Conservation (phyloP, 257 asterid genomes). For the Solanum ahanhuiri region DNA sequence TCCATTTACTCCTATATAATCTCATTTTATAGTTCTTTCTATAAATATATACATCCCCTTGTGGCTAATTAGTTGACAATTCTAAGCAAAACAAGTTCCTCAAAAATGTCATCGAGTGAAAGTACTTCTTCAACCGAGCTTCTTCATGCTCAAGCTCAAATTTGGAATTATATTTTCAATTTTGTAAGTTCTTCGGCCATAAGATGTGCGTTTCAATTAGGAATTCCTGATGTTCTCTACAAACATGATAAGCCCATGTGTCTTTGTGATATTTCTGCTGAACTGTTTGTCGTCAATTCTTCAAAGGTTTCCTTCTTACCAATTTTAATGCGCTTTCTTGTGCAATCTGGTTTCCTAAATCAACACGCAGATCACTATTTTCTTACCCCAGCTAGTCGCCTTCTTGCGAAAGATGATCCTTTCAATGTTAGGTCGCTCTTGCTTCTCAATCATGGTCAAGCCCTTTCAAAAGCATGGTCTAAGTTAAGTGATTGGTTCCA, state of each 20-base stretch:
- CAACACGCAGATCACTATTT: constrained; percentile 1
- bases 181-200: not conserved
- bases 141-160: constrained; percentile 12
- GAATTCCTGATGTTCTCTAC: constrained; percentile 6
- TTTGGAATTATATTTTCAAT: constrained; percentile 11
- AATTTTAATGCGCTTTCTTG: constrained; percentile 2
- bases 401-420: not conserved
- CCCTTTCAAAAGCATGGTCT: not conserved
- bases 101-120: not conserved
- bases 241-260: constrained; percentile 10
- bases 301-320: not conserved
- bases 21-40: not conserved
- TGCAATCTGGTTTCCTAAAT: not conserved
- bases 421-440: not conserved
- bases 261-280: not conserved
- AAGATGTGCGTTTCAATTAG: constrained; percentile 10
- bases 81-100: not conserved
- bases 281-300: not conserved
- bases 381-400: not conserved
- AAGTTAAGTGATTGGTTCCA: not conserved
- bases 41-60: not conserved
- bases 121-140: not conserved
- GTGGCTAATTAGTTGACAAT: not conserved
- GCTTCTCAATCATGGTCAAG: not conserved
- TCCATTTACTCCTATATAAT: not conserved